A percentile compares a stretch with the other conserved stretches of the same genome.
phyloP scores from a whole-genome alignment of 164 flowering plant genomes.

The Vitis rupestris region DNA sequence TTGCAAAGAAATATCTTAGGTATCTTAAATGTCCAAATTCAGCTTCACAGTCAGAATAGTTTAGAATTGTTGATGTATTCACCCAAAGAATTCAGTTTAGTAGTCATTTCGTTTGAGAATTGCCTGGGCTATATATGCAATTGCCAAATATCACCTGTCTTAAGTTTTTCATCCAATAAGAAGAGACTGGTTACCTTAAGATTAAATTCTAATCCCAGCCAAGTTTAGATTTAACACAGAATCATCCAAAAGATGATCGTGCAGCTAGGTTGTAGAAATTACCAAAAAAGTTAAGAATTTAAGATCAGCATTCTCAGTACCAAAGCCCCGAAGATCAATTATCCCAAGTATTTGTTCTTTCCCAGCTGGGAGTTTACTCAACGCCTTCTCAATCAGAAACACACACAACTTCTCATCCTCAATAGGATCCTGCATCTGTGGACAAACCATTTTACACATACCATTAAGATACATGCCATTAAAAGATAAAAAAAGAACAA shows the following conservation, averaged over 20 bases:
- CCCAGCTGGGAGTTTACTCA: constrained; percentile 69
- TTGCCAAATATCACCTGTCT: too few relatives aligned
- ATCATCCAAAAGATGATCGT: neutral
- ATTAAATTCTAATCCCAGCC: neutral
- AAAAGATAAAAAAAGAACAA: neutral
- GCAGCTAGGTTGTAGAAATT: constrained; percentile 16
- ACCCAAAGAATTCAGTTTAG: too few relatives aligned
- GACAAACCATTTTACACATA: constrained; percentile 14
- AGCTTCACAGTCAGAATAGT: too few relatives aligned
- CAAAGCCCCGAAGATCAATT: constrained; percentile 76
- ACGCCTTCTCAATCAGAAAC: constrained; percentile 75
- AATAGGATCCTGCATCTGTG: constrained; percentile 53
- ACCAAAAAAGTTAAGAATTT: constrained; percentile 81
- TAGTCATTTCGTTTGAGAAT: too few relatives aligned
- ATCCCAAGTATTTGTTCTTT: constrained; percentile 74
- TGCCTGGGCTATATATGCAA: too few relatives aligned
- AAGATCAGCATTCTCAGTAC: constrained; percentile 71
- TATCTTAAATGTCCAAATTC: too few relatives aligned
- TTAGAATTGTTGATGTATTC: too few relatives aligned
- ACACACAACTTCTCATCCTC: constrained; percentile 82
- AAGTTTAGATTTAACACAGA: neutral
- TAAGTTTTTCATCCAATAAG: neutral
- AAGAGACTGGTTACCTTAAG: neutral
- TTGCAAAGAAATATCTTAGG: too few relatives aligned
- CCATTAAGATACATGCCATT: constrained; percentile 11